Conservation (phyloP, 2,329 filamentous ascomycete genomes). For the Dothidotthia symphoricarpi region DNA sequence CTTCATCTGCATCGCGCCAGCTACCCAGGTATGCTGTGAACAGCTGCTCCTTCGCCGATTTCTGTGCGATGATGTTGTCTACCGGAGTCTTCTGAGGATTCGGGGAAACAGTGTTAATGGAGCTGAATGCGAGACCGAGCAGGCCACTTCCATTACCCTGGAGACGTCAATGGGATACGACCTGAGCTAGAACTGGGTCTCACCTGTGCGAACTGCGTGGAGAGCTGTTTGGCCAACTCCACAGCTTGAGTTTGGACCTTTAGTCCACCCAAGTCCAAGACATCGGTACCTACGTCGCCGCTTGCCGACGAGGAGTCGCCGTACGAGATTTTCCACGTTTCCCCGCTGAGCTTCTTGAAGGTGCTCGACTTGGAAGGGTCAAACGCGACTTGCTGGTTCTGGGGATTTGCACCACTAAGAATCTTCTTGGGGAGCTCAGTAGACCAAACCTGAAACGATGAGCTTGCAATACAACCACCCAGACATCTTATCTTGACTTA, state of each 20-base stretch:
- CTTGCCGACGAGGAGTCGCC: slow-evolving; percentile 67
- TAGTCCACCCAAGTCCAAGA: slow-evolving; percentile 61
- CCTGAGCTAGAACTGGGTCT: too few species aligned
- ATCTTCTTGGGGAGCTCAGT: slow-evolving; percentile 55
- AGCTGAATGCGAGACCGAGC: slow-evolving; percentile 64
- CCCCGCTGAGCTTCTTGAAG: slow-evolving; percentile 51
- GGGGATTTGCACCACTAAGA: slow-evolving; percentile 36
- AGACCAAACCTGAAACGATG: slow-evolving; percentile 62
- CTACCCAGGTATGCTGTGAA: slow-evolving; percentile 65
- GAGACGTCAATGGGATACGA: neutral
- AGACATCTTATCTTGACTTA: slow-evolving; percentile 20
- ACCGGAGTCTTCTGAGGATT: slow-evolving; percentile 60
- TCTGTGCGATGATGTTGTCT: slow-evolving; percentile 63
- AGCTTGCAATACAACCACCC: neutral
- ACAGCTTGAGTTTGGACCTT: slow-evolving; percentile 61
- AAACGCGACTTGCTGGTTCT: slow-evolving; percentile 52
- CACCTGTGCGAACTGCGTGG: slow-evolving; percentile 54
- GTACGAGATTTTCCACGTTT: slow-evolving; percentile 65
- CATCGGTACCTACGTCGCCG: slow-evolving; percentile 64
- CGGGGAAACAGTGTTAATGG: slow-evolving; percentile 62
- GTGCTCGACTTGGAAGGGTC: slow-evolving; percentile 61
- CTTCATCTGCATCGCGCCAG: slow-evolving; percentile 49
- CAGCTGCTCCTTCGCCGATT: slow-evolving; percentile 46
- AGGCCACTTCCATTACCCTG: slow-evolving; percentile 60
- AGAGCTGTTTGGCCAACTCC: slow-evolving; percentile 62